Evolutionary conservation across 371 early-diverging fungal species (phyloP), one percentile per base, ranked within the genome.

Genomic region (Choanephora cucurbitarum): DNA sequence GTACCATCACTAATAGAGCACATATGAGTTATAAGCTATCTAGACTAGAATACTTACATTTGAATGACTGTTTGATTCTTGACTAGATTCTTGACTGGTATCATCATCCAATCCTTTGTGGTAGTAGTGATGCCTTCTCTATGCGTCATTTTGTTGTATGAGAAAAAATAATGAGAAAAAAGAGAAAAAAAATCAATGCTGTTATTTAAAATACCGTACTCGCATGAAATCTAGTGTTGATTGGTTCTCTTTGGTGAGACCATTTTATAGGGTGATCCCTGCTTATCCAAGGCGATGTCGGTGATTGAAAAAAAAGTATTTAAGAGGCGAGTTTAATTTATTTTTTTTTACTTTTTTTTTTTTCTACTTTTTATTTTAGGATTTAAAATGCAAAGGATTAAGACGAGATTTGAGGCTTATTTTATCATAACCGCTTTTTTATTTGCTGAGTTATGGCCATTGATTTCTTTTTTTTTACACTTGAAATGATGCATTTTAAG

Each of bases 101-200:
- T 61, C 80, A 81, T 75, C 17, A 77, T 74, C 85, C 85, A 85
- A 53, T 85, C 81, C 24, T 76, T 77, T 6, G 61, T 46, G 14
- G 58, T 52, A 1, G 75, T 77, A 2, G 81, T 82, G 10, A 84
- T 58, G 3, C 85, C 85, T 72, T 84, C 83, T 21, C 82, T 71
- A 39, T 81, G 82, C 8, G 58, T 32, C 70, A 69, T 65, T 19
- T 18, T 44, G 2, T 56, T 47, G n/a, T 43, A 28, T 11, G 31
- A 23, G 13, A 17, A 31, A 51, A 39, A 37, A 32, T 32, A n/a
- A 44, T 18, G 17, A 31, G 43, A 22, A 22, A 51, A 23, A 24
- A 51, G n/a, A 28, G 5, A 32, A 32, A 43, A 41, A 13, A 32
- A 13, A 23, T 22, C 24, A 43, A 44, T 3, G 6, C 18, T 18